Evolutionary conservation across 345 rosid species (phyloP).

Genomic region (Turritis glabra): DNA sequence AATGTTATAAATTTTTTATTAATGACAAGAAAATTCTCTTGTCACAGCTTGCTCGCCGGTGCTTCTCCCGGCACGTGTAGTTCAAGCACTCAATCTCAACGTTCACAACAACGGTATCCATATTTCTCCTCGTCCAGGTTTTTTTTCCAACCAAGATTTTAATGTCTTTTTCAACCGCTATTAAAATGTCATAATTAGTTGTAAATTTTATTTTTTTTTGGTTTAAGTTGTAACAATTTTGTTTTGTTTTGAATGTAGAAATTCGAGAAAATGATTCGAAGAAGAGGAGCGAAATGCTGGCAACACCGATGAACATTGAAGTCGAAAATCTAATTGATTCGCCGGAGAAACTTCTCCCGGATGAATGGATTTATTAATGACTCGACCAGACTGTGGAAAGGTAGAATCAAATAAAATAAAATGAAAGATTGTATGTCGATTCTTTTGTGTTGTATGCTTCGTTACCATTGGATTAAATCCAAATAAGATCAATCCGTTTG

Average conservation of each 20-base stretch:
- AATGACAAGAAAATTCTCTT: not conserved
- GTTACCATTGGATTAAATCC: constrained; percentile 21
- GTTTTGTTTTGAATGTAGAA: constrained; percentile 8
- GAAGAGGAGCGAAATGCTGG: constrained; percentile 30
- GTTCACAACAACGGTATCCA: constrained; percentile 47
- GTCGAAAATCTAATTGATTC: constrained; percentile 44
- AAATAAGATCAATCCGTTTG: constrained; percentile 27
- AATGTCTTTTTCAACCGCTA: not conserved
- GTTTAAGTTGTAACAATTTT: not conserved
- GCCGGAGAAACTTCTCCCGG: constrained; percentile 68
- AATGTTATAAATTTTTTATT: not conserved
- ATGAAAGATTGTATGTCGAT: too few relatives aligned
- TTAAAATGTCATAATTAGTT: too few relatives aligned
- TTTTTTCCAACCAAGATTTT: too few relatives aligned
- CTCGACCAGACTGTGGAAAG: not conserved
- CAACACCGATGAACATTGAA: constrained; percentile 30
- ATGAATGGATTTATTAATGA: constrained; percentile 75
- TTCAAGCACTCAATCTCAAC: constrained; percentile 59
- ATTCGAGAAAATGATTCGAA: constrained; percentile 34
- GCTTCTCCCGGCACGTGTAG: constrained; percentile 58
- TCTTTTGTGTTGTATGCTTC: constrained; percentile 38
- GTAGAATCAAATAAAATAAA: constrained; percentile 19
- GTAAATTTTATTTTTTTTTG: too few relatives aligned
- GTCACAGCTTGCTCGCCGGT: constrained; percentile 57
- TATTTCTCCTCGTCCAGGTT: constrained; percentile 48